Percentiles rank a stretch among this genome's conserved stretches.
Evolutionary conservation across 2,329 filamentous ascomycete species (phyloP).

Genomic region (Alternaria burnsii): DNA sequence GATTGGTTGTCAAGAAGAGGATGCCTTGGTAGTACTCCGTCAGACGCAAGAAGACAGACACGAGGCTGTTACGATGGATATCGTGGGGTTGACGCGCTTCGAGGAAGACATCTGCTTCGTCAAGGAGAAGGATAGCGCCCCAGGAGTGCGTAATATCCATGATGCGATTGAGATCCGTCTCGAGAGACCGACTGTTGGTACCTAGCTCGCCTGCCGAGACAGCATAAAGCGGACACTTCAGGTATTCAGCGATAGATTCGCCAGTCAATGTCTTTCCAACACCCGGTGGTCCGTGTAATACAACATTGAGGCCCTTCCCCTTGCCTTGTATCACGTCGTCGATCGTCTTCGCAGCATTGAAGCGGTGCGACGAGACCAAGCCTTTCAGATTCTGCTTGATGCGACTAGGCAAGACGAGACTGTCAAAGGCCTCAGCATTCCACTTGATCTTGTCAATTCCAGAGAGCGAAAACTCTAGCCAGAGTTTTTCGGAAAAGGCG

Average conservation of each 20-base stretch:
- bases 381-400: constrained; percentile 76
- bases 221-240: constrained; percentile 84
- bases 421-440: constrained; percentile 84
- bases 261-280: constrained; percentile 90
- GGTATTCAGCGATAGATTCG: constrained; percentile 83
- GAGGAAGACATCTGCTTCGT: constrained; percentile 71
- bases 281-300: constrained; percentile 80
- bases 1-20: constrained; percentile 87
- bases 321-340: constrained; percentile 79
- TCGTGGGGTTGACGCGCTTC: constrained; percentile 85
- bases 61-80: constrained; percentile 83
- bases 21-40: constrained; percentile 95
- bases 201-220: constrained; percentile 84
- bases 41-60: constrained; percentile 85
- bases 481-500: constrained; percentile 85
- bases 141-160: constrained; percentile 86
- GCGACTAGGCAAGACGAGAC: constrained; percentile 73
- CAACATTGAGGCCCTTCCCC: constrained; percentile 82
- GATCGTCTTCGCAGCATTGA: constrained; percentile 80
- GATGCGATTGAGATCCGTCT: constrained; percentile 81
- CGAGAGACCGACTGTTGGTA: constrained; percentile 74
- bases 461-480: constrained; percentile 86
- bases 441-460: constrained; percentile 82
- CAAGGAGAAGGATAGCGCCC: constrained; percentile 84
- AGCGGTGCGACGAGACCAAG: constrained; percentile 84